These are phyloP conservation scores for Colletotrichum spinosum DNA, from an alignment of 2,329 filamentous ascomycete species.

Conservation along the genomic window DNA sequence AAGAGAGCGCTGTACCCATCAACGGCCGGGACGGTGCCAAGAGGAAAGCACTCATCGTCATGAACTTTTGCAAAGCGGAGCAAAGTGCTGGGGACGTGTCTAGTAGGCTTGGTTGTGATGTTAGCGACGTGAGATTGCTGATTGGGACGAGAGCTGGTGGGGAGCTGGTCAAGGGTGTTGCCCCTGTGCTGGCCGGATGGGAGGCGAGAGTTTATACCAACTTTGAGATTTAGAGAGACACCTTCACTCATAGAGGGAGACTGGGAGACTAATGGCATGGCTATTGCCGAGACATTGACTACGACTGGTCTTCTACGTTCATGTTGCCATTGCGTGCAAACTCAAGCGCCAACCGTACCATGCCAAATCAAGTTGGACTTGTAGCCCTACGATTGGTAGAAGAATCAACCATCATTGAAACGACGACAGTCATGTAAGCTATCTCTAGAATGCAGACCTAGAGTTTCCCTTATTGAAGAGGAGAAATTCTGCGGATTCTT, in stretches of 20 bases:
- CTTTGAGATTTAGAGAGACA: conserved; percentile 33
- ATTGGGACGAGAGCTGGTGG: conserved; percentile 41
- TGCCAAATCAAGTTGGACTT: too few species aligned
- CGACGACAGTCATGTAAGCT: too few species aligned
- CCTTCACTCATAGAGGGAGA: neutral
- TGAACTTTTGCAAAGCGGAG: conserved; percentile 59
- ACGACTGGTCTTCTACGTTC: too few species aligned
- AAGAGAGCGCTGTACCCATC: conserved; percentile 43
- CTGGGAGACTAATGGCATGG: neutral
- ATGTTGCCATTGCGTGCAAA: too few species aligned
- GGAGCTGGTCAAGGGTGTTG: conserved; percentile 7
- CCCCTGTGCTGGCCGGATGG: conserved; percentile 41
- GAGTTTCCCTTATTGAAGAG: too few species aligned
- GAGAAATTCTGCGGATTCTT: too few species aligned
- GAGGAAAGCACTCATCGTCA: conserved; percentile 51
- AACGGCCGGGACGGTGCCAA: conserved; percentile 37
- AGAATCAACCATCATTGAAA: too few species aligned
- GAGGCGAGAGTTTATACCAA: conserved; percentile 44
- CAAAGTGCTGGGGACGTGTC: conserved; percentile 43
- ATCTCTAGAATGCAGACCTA: too few species aligned
- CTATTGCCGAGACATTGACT: too few species aligned
- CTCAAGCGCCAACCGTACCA: too few species aligned
- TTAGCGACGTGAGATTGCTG: conserved; percentile 41
- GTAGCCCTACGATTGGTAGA: too few species aligned
- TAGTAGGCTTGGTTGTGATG: conserved; percentile 38